A percentile compares a stretch with the other conserved stretches of the same genome.
phyloP scores from a whole-genome alignment of 2,329 filamentous ascomycete species.

The Sporothrix phasma region DNA sequence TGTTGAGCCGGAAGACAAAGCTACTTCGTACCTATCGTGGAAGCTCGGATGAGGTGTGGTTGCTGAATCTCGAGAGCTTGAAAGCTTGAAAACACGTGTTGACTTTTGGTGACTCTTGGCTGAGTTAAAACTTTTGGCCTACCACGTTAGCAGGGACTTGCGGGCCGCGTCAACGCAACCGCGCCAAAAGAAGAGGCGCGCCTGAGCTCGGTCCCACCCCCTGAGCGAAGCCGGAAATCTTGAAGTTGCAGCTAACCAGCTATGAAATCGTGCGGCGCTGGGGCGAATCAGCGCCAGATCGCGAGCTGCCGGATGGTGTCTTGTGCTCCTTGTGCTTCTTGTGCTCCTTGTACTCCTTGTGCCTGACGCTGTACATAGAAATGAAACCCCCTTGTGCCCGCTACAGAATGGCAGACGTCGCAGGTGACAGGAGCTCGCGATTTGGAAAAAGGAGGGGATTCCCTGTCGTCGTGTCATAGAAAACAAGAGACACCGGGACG shows the following conservation, averaged over 20 bases:
- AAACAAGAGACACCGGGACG: background rate
- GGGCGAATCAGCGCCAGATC: background rate
- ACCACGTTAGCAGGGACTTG: background rate
- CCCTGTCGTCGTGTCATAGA: background rate
- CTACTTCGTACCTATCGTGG: background rate
- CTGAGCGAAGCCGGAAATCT: background rate
- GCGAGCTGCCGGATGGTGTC: background rate
- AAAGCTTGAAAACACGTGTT: background rate
- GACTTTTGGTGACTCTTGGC: background rate
- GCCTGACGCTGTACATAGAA: background rate
- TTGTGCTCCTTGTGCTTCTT: no score
- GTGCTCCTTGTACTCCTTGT: no score
- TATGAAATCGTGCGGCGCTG: conserved; percentile 1
- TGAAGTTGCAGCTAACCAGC: background rate
- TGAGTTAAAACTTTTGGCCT: background rate
- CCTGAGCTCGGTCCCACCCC: background rate
- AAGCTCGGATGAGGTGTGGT: background rate
- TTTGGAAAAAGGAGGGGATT: background rate
- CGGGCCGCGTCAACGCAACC: conserved; percentile 2
- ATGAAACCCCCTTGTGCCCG: background rate
- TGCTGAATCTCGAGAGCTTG: background rate
- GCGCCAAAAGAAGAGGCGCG: conserved; percentile 9
- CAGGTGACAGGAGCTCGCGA: background rate
- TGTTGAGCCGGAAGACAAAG: background rate
- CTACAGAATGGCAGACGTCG: background rate